A percentile compares a stretch with the other conserved stretches of the same genome.
Conservation (phyloP, 179 eudicot species). For the Carnegiea gigantea region DNA sequence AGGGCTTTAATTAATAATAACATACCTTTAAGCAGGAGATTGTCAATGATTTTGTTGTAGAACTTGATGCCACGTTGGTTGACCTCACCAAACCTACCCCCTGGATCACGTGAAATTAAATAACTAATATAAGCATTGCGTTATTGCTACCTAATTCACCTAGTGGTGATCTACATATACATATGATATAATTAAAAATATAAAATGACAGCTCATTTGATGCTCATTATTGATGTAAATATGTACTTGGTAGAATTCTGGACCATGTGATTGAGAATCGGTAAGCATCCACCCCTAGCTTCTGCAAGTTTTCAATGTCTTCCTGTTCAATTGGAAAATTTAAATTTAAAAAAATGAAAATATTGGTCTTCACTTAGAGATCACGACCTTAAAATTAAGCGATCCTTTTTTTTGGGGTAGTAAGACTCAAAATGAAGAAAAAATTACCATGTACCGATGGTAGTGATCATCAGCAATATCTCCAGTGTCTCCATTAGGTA, state of each 20-base stretch:
- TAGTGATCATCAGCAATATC: constrained; percentile 82
- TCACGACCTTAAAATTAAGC: not conserved
- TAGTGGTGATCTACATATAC: not conserved
- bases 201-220: not conserved
- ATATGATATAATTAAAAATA: not conserved
- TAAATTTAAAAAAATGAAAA: not conserved
- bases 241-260: constrained; percentile 38
- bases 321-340: constrained; percentile 41
- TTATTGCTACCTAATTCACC: not conserved
- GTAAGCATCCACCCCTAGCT: constrained; percentile 74
- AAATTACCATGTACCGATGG: constrained; percentile 65
- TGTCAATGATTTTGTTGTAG: constrained; percentile 65
- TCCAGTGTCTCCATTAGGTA: constrained; percentile 47
- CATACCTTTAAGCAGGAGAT: constrained; percentile 60
- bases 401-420: too few relatives aligned
- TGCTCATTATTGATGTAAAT: not conserved
- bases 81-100: constrained; percentile 56
- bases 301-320: constrained; percentile 64
- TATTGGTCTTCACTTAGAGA: not conserved
- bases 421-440: not conserved
- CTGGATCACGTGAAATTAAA: constrained; percentile 25
- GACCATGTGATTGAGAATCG: constrained; percentile 88
- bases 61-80: constrained; percentile 56
- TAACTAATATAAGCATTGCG: not conserved
- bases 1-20: not conserved